These are phyloP conservation scores for Cytidiella melzeri DNA, from an alignment of 768 basidiomycete species.

Conservation along the genomic window DNA sequence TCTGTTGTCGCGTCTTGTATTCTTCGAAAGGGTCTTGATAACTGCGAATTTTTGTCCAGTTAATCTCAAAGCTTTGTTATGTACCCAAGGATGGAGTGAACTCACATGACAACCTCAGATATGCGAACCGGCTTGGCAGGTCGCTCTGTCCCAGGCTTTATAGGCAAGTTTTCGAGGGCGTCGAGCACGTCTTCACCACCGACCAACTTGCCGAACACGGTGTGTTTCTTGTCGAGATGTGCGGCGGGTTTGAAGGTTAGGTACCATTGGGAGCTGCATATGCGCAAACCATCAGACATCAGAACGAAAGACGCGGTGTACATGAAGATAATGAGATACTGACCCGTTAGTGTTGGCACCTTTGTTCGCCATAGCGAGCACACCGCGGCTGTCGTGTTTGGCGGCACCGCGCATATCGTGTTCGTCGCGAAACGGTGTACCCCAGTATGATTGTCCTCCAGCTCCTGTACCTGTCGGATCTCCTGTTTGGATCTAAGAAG, in stretches of 20 bases:
- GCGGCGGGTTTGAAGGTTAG: constrained; percentile 80
- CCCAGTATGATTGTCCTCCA: constrained; percentile 93
- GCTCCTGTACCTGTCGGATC: constrained; percentile 95
- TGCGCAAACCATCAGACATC: too few species aligned
- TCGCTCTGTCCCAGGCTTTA: constrained; percentile 81
- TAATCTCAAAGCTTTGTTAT: background rate
- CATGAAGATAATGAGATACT: constrained; percentile 14
- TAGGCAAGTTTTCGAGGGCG: constrained; percentile 73
- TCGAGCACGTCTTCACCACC: constrained; percentile 91
- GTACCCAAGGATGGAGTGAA: constrained; percentile 6
- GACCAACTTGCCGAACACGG: constrained; percentile 95
- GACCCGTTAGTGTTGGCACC: constrained; percentile 87
- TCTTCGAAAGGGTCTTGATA: constrained; percentile 95
- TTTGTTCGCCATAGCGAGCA: constrained; percentile 93
- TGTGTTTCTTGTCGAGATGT: constrained; percentile 89
- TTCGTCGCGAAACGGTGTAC: constrained; percentile 94
- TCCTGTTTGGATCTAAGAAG: constrained; percentile 84
- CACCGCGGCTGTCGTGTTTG: constrained; percentile 79
- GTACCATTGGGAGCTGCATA: constrained; percentile 82
- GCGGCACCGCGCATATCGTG: constrained; percentile 83
- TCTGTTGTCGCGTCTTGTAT: constrained; percentile 78
- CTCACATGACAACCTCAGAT: constrained; percentile 81
- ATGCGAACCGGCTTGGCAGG: constrained; percentile 84
- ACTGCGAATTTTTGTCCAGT: constrained; percentile 31
- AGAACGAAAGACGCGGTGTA: background rate